Conservation (phyloP, 2,329 filamentous ascomycete genomes). For the Pseudogymnoascus sp. region DNA sequence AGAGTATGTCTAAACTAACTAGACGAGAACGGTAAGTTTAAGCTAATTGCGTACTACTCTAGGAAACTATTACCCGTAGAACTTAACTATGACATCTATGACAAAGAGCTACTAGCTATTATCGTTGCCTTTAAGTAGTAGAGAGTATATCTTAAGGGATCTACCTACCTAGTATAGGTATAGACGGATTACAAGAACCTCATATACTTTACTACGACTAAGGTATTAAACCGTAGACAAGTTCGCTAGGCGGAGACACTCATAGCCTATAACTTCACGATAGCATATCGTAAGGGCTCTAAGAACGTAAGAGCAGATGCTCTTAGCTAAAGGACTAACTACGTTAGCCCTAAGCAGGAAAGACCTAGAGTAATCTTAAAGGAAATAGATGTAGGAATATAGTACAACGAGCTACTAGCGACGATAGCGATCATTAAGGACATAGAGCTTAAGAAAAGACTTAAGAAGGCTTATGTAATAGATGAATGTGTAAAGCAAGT, state of each 20-base stretch:
- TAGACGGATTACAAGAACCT: conserved; percentile 24
- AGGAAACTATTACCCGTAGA: neutral
- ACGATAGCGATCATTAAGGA: neutral
- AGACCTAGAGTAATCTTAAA: neutral
- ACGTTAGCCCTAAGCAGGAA: neutral
- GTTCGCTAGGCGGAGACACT: conserved; percentile 20
- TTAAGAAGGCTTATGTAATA: neutral
- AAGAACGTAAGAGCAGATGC: neutral
- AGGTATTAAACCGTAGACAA: conserved; percentile 17
- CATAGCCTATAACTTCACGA: conserved; percentile 18
- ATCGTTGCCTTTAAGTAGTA: conserved; percentile 21
- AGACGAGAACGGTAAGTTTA: neutral
- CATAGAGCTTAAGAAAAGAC: neutral
- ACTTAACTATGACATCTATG: conserved; percentile 28
- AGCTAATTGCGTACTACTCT: neutral
- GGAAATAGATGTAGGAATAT: neutral
- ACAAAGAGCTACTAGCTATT: conserved; percentile 31
- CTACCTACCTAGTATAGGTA: conserved; percentile 12
- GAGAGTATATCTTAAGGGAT: conserved; percentile 17
- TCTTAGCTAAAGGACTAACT: neutral
- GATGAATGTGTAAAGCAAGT: neutral
- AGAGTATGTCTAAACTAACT: neutral
- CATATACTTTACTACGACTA: conserved; percentile 19
- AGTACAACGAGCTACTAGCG: neutral
- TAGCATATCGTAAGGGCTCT: conserved; percentile 11